Evolutionary conservation across 2,329 filamentous ascomycete species (phyloP), one percentile per base, ranked within the genome.

Genomic region (Colletotrichum agaves): DNA sequence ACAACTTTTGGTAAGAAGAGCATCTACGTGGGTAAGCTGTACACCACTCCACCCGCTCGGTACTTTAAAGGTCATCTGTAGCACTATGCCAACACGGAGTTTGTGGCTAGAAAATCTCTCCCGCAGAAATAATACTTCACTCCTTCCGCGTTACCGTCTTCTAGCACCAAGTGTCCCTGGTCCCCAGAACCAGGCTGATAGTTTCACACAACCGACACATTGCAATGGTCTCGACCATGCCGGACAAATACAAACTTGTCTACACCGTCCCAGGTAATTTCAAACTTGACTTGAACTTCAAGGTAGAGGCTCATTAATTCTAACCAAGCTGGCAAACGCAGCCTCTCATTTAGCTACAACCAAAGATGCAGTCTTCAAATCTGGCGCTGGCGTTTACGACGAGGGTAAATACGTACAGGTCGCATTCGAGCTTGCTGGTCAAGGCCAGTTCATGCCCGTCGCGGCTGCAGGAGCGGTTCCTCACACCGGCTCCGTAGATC

Each of bases 371-470:
- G 61, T 75, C 49, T 75, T 75, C 55, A 68, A 67, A 5, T 67
- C 69, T 7, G 73, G 73, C 5, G 74, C 72, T 15, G 73, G 74
- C 8, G 72, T 72, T 0, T 73, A 71, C 21, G 71, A 74, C 4
- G 71, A 71, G 3, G 71, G 73, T 6, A 75, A 74, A 50, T 76
- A 75, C 47, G 52, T 71, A 1, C 72, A 75, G 6, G 72, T 71
- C 19, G 69, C 72, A 12, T 76, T 73, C 61, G 72, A 75, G 8
- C 73, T 75, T 3, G 74, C 73, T 11, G 85, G 83, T 3, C 77
- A 75, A 0, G 82, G 82, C 0, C 83, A 85, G 53, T 87, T 85
- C 73, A 74, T 78, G 35, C 83, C 84, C 2, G 63, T 71, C 4
- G 65, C 65, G 0, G 82, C 80, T 1, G 75, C 78, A 35, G 73